Evolutionary conservation across 495 filamentous ascomycete species (phyloP).

Genomic region (Neurospora sp.): DNA sequence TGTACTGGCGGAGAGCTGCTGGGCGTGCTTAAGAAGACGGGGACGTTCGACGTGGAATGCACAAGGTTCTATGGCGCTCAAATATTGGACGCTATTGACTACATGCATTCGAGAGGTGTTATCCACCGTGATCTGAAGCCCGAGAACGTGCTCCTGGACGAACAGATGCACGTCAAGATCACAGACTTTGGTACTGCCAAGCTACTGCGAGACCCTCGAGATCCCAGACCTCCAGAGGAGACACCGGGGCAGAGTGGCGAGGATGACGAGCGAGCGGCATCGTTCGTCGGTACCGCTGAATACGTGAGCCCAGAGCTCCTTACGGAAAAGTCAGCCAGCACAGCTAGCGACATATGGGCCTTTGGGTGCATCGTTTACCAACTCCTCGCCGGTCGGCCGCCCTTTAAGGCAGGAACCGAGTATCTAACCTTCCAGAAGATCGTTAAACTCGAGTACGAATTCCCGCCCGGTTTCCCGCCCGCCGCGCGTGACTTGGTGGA

Average conservation of each 20-base stretch:
- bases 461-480: constrained; percentile 79
- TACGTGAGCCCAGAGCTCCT: constrained; percentile 96
- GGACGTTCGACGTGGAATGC: constrained; percentile 93
- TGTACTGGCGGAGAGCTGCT: constrained; percentile 88
- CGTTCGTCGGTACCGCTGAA: constrained; percentile 96
- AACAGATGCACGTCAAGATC: constrained; percentile 95
- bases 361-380: constrained; percentile 99
- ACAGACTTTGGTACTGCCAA: constrained; percentile 99
- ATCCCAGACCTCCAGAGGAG: constrained; percentile 40
- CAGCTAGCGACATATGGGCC: constrained; percentile 96
- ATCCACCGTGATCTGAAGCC: constrained; percentile 97
- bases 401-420: constrained; percentile 96
- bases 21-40: constrained; percentile 85
- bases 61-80: constrained; percentile 91
- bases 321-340: constrained; percentile 92
- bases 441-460: constrained; percentile 85
- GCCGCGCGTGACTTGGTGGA: constrained; percentile 89
- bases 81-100: constrained; percentile 92
- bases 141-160: constrained; percentile 91
- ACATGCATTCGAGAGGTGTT: constrained; percentile 93
- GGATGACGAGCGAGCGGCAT: constrained; percentile 68
- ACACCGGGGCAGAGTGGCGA: constrained; percentile 40
- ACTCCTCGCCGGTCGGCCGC: constrained; percentile 81
- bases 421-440: constrained; percentile 99
- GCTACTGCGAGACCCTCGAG: constrained; percentile 61